Conservation (phyloP, 2,329 filamentous ascomycete species). For the Trichoderma oligosporum region DNA sequence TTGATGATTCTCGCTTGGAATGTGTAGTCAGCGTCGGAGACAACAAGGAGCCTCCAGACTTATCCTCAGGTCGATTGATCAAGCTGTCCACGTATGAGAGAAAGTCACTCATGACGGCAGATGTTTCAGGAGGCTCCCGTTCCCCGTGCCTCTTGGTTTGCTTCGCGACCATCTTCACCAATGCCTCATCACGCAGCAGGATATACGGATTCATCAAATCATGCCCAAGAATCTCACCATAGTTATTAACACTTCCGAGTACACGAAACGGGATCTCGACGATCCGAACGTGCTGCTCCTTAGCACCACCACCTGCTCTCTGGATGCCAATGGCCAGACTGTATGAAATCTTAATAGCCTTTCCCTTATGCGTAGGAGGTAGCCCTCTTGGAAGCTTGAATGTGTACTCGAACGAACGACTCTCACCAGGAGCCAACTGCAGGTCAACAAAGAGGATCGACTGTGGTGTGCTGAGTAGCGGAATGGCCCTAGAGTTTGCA, state of each 20-base stretch:
- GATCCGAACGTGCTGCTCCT: conserved; percentile 80
- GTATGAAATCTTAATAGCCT: conserved; percentile 91
- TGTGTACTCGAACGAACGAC: conserved; percentile 78
- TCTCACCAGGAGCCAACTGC: conserved; percentile 81
- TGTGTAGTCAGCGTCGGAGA: conserved; percentile 63
- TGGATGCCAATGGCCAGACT: conserved; percentile 90
- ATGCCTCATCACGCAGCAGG: conserved; percentile 77
- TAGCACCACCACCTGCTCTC: conserved; percentile 69
- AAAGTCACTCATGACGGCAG: conserved; percentile 60
- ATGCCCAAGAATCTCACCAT: conserved; percentile 85
- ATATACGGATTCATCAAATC: conserved; percentile 95
- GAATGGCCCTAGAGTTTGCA: conserved; percentile 80
- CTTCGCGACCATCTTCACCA: conserved; percentile 47
- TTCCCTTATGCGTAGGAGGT: conserved; percentile 87
- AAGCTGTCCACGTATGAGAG: conserved; percentile 74
- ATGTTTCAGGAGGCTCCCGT: conserved; percentile 27
- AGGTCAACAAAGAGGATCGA: conserved; percentile 95
- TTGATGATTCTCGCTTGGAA: conserved; percentile 51
- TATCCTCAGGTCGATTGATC: conserved; percentile 55
- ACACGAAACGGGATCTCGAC: conserved; percentile 91
- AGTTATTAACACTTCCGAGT: conserved; percentile 83
- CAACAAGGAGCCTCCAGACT: conserved; percentile 57
- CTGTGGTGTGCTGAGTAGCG: conserved; percentile 89
- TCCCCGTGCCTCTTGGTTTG: conserved; percentile 28
- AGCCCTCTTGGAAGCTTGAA: conserved; percentile 83